Evolutionary conservation across 257 asterid species (phyloP).

Genomic region (Petunia axillaris): DNA sequence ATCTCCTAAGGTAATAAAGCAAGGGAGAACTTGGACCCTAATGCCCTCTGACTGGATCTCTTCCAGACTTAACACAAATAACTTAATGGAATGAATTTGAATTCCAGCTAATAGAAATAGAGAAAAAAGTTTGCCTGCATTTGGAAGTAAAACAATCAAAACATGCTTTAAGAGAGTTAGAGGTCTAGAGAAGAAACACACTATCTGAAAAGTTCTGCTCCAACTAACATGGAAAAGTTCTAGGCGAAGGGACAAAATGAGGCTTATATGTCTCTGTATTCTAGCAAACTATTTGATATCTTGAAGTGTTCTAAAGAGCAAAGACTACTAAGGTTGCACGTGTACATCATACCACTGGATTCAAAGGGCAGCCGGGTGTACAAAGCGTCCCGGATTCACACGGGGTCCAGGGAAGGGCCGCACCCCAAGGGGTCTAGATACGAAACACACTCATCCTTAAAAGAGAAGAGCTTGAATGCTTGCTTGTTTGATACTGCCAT

Average conservation of each 20-base stretch:
- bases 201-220: neutral
- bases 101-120: neutral
- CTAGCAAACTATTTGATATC: slow-evolving; percentile 4
- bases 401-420: too few species aligned
- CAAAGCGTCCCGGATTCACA: too few species aligned
- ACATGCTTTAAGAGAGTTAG: neutral
- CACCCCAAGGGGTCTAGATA: too few species aligned
- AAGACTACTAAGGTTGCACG: slow-evolving; percentile 3
- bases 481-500: neutral
- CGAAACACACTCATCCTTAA: too few species aligned
- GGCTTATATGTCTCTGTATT: neutral
- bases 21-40: neutral
- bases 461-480: slow-evolving; percentile 7
- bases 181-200: too few species aligned
- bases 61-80: neutral
- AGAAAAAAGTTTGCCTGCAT: neutral
- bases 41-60: neutral
- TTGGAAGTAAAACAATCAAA: slow-evolving; percentile 1
- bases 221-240: neutral
- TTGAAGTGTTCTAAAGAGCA: neutral
- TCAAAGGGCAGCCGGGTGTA: too few species aligned
- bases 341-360: neutral
- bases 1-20: neutral
- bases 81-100: neutral
- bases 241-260: neutral